A percentile compares a stretch with the other conserved stretches of the same genome.
These are phyloP conservation scores for Alloteropsis semialata DNA, from an alignment of 176 grass and related monocot species.

Conservation along the genomic window DNA sequence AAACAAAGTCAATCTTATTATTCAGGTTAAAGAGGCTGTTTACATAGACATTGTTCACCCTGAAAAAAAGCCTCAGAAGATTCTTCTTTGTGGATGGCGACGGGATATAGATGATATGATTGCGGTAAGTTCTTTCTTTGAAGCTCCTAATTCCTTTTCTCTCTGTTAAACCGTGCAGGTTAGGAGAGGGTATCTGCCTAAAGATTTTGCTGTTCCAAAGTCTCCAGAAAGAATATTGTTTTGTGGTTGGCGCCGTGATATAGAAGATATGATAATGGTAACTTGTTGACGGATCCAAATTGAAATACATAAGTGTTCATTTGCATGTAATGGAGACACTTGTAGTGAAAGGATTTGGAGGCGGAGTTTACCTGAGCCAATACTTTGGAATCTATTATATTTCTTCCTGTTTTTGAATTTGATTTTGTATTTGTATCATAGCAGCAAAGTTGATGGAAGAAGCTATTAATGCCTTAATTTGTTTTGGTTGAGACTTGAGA, in stretches of 20 bases:
- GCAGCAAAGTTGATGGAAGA: background rate
- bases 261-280: constrained; percentile 97
- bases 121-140: constrained; percentile 65
- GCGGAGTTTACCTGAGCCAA: background rate
- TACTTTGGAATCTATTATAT: background rate
- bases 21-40: constrained; percentile 80
- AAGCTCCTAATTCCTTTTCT: constrained; percentile 62
- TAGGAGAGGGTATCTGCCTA: constrained; percentile 66
- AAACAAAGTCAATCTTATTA: constrained; percentile 67
- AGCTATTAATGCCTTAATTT: background rate
- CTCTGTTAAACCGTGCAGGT: constrained; percentile 65
- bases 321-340: constrained; percentile 2
- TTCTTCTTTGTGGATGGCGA: constrained; percentile 86
- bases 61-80: constrained; percentile 74
- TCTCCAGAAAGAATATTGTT: constrained; percentile 86
- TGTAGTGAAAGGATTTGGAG: constrained; percentile 16
- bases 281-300: constrained; percentile 54
- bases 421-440: background rate
- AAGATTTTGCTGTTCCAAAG: constrained; percentile 84
- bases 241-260: constrained; percentile 90
- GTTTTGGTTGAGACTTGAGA: background rate
- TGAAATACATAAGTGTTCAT: constrained; percentile 24
- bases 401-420: background rate
- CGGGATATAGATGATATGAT: constrained; percentile 94
- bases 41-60: constrained; percentile 72